Conservation (phyloP, 352 stramenopile species). For the Thalassiosira pacifica region DNA sequence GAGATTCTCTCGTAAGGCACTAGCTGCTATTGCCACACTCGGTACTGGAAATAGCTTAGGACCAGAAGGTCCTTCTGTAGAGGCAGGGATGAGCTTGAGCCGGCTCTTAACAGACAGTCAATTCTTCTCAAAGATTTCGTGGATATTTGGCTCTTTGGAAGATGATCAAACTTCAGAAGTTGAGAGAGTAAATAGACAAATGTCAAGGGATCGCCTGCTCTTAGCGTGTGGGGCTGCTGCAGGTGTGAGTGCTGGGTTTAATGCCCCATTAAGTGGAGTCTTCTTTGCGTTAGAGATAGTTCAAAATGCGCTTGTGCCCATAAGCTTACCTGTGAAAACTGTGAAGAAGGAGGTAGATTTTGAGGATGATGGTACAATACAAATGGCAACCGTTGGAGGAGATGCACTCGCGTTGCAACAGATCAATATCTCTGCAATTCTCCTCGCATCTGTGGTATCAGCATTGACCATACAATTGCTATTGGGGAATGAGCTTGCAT, state of each 20-base stretch:
- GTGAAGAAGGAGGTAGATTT: conserved; percentile 30
- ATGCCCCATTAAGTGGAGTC: conserved; percentile 88
- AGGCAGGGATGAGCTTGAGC: conserved; percentile 83
- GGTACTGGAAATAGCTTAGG: conserved; percentile 87
- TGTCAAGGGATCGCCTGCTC: conserved; percentile 82
- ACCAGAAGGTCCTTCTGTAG: conserved; percentile 87
- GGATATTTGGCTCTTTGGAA: conserved; percentile 58
- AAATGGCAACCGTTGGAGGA: conserved; percentile 49
- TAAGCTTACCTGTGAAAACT: conserved; percentile 46
- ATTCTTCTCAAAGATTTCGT: conserved; percentile 50
- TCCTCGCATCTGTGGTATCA: conserved; percentile 78
- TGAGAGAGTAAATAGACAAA: conserved; percentile 59
- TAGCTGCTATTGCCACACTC: conserved; percentile 85
- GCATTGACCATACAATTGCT: conserved; percentile 81
- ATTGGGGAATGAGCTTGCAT: conserved; percentile 81
- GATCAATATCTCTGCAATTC: conserved; percentile 81
- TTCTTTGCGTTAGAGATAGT: conserved; percentile 90
- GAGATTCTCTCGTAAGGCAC: conserved; percentile 76
- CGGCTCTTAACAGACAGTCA: conserved; percentile 64
- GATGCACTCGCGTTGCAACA: conserved; percentile 62
- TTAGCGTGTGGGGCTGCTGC: conserved; percentile 86
- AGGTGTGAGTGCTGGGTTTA: conserved; percentile 89
- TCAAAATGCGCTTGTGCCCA: conserved; percentile 56
- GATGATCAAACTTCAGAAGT: conserved; percentile 53
- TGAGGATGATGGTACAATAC: conserved; percentile 13